These are phyloP conservation scores for Gossypium davidsonii DNA, from an alignment of 441 rosid genomes.

Conservation along the genomic window DNA sequence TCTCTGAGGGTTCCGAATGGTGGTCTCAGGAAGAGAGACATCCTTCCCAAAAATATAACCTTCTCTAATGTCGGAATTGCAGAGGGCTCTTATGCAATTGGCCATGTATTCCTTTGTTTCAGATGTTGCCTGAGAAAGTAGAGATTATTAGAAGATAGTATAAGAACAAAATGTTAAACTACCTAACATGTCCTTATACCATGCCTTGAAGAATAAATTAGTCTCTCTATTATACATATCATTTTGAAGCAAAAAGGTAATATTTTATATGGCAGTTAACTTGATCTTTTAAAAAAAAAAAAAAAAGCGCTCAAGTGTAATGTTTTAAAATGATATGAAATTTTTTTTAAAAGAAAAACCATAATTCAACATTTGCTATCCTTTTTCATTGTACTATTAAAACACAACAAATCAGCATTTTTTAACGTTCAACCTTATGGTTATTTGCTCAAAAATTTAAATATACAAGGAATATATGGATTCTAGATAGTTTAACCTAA, in stretches of 20 bases:
- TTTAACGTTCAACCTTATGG: neutral
- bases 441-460: neutral
- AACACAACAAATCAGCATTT: neutral
- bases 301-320: too few relatives aligned
- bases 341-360: too few relatives aligned
- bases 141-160: neutral
- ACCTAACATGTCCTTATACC: neutral
- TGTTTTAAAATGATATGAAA: too few relatives aligned
- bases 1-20: slow-evolving; percentile 42
- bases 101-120: slow-evolving; percentile 63
- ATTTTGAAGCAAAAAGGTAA: neutral
- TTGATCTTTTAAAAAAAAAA: too few relatives aligned
- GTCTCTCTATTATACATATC: neutral
- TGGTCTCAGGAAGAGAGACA: slow-evolving; percentile 76
- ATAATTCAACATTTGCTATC: too few relatives aligned
- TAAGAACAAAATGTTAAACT: neutral
- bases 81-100: slow-evolving; percentile 76
- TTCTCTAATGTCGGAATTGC: slow-evolving; percentile 76
- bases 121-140: slow-evolving; percentile 57
- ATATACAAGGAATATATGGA: too few relatives aligned
- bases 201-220: neutral
- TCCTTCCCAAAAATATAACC: slow-evolving; percentile 84
- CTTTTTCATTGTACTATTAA: neutral
- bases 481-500: neutral
- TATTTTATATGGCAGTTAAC: too few relatives aligned